phyloP scores from a whole-genome alignment of 176 grass and related monocot species.

The Bromus sterilis region DNA sequence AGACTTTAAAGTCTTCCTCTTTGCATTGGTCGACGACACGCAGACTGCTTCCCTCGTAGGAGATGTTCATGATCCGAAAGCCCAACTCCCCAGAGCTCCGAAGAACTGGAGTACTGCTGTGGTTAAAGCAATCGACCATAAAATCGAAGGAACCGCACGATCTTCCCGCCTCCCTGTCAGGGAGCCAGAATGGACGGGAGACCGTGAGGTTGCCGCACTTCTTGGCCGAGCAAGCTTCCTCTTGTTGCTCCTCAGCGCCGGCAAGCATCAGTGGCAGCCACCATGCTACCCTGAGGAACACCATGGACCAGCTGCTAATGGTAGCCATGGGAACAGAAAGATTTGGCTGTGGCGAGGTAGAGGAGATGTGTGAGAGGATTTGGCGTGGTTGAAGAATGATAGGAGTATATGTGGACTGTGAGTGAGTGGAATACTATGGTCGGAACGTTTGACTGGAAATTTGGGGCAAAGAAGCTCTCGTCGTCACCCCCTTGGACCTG shows the following conservation, averaged over 20 bases:
- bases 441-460: too few relatives aligned
- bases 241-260: background rate
- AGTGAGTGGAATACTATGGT: too few relatives aligned
- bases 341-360: too few relatives aligned
- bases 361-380: too few relatives aligned
- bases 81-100: background rate
- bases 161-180: background rate
- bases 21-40: background rate
- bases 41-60: background rate
- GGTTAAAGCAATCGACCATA: background rate
- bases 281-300: too few relatives aligned
- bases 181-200: background rate
- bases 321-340: too few relatives aligned
- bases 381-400: too few relatives aligned
- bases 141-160: background rate
- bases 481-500: too few relatives aligned
- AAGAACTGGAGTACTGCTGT: background rate
- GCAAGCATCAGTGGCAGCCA: background rate
- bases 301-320: too few relatives aligned
- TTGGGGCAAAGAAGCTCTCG: too few relatives aligned
- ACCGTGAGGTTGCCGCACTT: background rate
- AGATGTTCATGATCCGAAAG: background rate
- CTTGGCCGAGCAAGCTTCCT: background rate
- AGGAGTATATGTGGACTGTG: too few relatives aligned
- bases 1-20: fast-evolving